A percentile compares a stretch with the other conserved stretches of the same genome.
phyloP scores from a whole-genome alignment of 2,329 filamentous ascomycete species.

The Xylaria sp. region DNA sequence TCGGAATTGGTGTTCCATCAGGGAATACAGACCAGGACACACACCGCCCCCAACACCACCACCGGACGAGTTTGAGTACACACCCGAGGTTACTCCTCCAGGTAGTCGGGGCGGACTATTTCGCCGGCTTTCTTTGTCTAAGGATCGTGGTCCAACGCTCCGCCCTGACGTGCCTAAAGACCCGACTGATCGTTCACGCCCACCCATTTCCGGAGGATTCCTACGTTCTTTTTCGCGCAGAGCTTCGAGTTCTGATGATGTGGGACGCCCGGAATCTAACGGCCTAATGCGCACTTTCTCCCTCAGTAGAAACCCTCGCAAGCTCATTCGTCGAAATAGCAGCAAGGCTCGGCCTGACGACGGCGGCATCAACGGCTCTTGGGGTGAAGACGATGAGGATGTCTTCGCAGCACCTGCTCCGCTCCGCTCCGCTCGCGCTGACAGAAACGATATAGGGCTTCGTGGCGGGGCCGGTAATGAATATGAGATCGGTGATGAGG shows the following conservation, averaged over 20 bases:
- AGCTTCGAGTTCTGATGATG: constrained; percentile 51
- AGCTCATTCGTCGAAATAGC: constrained; percentile 57
- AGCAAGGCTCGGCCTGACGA: constrained; percentile 56
- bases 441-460: constrained; percentile 35
- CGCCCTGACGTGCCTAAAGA: constrained; percentile 53
- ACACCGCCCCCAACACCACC: constrained; percentile 78
- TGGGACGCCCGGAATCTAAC: constrained; percentile 50
- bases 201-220: constrained; percentile 59
- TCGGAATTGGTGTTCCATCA: constrained; percentile 95
- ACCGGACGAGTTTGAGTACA: constrained; percentile 56
- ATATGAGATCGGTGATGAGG: constrained; percentile 66
- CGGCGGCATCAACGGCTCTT: constrained; percentile 66
- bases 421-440: constrained; percentile 41
- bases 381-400: constrained; percentile 56
- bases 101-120: constrained; percentile 54
- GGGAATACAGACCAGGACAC: constrained; percentile 80
- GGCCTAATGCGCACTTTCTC: constrained; percentile 69
- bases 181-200: constrained; percentile 56
- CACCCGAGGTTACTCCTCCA: constrained; percentile 52
- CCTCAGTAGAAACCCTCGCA: constrained; percentile 58
- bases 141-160: constrained; percentile 51
- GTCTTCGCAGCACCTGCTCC: constrained; percentile 26
- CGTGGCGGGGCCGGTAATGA: constrained; percentile 52
- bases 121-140: constrained; percentile 56
- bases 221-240: constrained; percentile 60